These are phyloP conservation scores for Trichoderma asperellum DNA, from an alignment of 2,329 filamentous ascomycete species.

Conservation along the genomic window DNA sequence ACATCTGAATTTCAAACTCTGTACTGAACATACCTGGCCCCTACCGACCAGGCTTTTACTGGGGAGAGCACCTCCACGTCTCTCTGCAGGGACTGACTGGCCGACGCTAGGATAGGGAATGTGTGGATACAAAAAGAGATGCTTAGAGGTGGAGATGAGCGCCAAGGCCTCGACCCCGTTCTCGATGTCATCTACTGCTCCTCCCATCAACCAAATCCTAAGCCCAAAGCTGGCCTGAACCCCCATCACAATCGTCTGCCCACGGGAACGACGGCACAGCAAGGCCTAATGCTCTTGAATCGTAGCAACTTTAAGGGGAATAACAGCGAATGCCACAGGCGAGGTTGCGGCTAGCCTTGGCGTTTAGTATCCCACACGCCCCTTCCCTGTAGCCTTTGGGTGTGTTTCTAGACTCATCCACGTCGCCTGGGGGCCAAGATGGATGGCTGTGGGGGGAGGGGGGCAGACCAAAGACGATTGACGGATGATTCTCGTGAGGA, in stretches of 20 bases:
- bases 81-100: conserved; percentile 30
- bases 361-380: conserved; percentile 23
- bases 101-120: conserved; percentile 29
- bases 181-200: conserved; percentile 28
- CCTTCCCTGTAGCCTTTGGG: conserved; percentile 4
- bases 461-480: conserved; percentile 8
- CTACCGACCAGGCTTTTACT: conserved; percentile 20
- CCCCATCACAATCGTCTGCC: conserved; percentile 28
- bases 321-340: conserved; percentile 13
- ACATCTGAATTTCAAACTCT: conserved; percentile 7
- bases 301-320: conserved; percentile 21
- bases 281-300: conserved; percentile 18
- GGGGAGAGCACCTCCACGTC: conserved; percentile 27
- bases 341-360: conserved; percentile 19
- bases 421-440: conserved; percentile 26
- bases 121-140: conserved; percentile 16
- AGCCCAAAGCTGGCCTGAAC: conserved; percentile 28
- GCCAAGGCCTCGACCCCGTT: conserved; percentile 30
- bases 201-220: conserved; percentile 28
- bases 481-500: conserved; percentile 27
- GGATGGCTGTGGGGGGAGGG: conserved; percentile 28
- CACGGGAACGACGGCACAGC: conserved; percentile 33
- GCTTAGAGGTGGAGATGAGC: conserved; percentile 27
- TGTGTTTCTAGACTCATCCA: conserved; percentile 8
- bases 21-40: conserved; percentile 6